A percentile compares a stretch with the other conserved stretches of the same genome.
Conservation (phyloP, 2,329 filamentous ascomycete genomes). For the Aspergillus tanneri region DNA sequence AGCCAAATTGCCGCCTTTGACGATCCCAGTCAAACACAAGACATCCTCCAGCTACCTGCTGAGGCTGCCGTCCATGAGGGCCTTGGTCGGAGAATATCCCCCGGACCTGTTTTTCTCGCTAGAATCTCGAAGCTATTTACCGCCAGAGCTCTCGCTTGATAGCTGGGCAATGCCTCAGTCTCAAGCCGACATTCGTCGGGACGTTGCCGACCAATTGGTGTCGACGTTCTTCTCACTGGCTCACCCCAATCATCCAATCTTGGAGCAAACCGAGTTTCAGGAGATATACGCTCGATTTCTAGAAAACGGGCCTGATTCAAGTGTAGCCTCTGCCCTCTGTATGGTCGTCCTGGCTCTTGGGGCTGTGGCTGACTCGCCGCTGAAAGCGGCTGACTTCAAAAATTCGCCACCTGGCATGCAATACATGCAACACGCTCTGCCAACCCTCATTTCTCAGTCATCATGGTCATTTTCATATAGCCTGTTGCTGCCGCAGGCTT, state of each 20-base stretch:
- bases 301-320: not conserved
- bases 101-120: not conserved
- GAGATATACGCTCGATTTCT: not conserved
- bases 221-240: not conserved
- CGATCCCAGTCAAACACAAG: slow-evolving; percentile 3
- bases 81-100: not conserved
- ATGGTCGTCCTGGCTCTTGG: not conserved
- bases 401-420: not conserved
- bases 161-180: not conserved
- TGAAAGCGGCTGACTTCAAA: not conserved
- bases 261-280: not conserved
- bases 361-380: not conserved
- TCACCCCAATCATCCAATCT: slow-evolving; percentile 2
- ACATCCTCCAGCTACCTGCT: slow-evolving; percentile 2
- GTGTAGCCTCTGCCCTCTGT: not conserved
- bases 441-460: not conserved
- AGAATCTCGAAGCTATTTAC: not conserved
- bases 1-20: not conserved
- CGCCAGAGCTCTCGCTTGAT: not conserved
- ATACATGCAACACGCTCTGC: not conserved
- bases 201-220: not conserved
- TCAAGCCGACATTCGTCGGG: not conserved
- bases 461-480: not conserved
- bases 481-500: not conserved
- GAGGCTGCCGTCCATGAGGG: not conserved